These are phyloP conservation scores for Blastobotrys ciferrii DNA, from an alignment of 1,139 yeast species.

Conservation along the genomic window DNA sequence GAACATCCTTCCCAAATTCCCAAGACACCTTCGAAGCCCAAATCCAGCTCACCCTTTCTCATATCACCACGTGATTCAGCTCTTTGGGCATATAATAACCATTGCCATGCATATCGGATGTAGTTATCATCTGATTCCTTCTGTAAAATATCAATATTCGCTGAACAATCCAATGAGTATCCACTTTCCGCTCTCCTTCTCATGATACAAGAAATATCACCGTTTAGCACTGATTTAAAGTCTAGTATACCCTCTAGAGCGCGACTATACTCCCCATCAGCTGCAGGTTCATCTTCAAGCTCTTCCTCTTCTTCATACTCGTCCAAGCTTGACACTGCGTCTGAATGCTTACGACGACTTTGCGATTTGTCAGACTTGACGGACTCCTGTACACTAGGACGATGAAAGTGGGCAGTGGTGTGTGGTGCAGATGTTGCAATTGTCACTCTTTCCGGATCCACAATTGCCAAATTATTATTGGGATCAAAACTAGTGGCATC, in stretches of 20 bases:
- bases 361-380: conserved; percentile 18
- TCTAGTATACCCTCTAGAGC: conserved; percentile 30
- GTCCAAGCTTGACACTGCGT: background rate
- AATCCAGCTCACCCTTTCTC: conserved; percentile 66
- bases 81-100: conserved; percentile 73
- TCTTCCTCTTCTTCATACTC: conserved; percentile 25
- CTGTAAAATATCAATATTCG: conserved; percentile 62
- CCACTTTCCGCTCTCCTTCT: conserved; percentile 68
- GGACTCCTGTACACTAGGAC: background rate
- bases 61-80: conserved; percentile 68
- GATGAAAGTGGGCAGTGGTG: background rate
- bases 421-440: conserved; percentile 18
- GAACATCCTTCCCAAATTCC: conserved; percentile 87
- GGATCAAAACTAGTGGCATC: conserved; percentile 66
- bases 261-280: conserved; percentile 32
- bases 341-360: background rate
- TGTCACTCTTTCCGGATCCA: conserved; percentile 60
- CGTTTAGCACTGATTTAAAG: conserved; percentile 28
- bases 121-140: conserved; percentile 48
- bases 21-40: conserved; percentile 83
- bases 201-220: conserved; percentile 46
- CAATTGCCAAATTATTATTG: conserved; percentile 63
- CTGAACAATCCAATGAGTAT: conserved; percentile 68
- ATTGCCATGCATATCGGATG: conserved; percentile 80
- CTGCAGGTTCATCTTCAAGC: conserved; percentile 14